Evolutionary conservation across 495 filamentous ascomycete species (phyloP), one percentile per base, ranked within the genome.

Genomic region (Hypomontagnella submonticulosa): DNA sequence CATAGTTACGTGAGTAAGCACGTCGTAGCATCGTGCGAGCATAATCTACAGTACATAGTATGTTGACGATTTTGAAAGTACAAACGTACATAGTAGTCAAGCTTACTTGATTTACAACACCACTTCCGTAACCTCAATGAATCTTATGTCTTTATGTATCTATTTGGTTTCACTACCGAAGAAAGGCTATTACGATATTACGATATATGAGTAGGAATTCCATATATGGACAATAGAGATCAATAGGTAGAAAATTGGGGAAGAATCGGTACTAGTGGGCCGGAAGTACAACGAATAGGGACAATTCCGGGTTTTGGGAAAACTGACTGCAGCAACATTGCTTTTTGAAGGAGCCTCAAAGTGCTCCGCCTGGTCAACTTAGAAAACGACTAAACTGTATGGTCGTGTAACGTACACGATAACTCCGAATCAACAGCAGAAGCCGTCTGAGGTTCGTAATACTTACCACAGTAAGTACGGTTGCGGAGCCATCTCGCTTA

Each of bases 281-380:
- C 60, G 4, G 5, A 20, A 30, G 33, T 12, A 56, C 51, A 34
- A 23, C 66, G 60, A 67, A 64, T 69, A 57, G 66, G 60, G 66
- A 41, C 27, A 32, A 40, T 53, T 53, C 49, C 49, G 49, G 38
- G 12, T 20, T 53, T 15, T 32, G 33, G 18, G 12, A 9, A n/a
- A n/a, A 53, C 10, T 13, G 36, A 40, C 34, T 13, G 49, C 49
- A 27, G 49, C 34, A 40, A 15, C 34, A 43, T 53, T 53, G 49
- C 49, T 53, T 40, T 53, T 53, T 53, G 9, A 38, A 50, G 49
- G 49, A 53, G 49, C 49, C 33, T 53, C 49, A 52, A 50, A 33
- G 27, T 9, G 27, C 47, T 50, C n/a, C 15, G 47, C 30, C 30
- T 13, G 23, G 30, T 13, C 13, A 3, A 16, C 10, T 16, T 33